phyloP scores from a whole-genome alignment of 345 rosid species.

The Eucalyptus sp. region DNA sequence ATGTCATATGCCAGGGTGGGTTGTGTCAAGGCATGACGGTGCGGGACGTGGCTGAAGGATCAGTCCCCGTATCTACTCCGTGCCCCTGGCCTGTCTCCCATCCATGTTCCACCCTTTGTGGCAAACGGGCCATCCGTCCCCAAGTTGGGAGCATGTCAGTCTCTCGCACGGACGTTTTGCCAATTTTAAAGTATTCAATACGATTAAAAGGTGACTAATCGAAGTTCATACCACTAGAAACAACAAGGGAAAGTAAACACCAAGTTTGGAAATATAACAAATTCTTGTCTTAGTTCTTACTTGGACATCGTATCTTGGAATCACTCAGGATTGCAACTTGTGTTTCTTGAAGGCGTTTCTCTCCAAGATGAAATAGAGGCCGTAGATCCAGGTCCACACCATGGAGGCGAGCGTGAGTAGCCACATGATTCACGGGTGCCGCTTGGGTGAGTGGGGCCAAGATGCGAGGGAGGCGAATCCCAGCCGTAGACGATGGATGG shows the following conservation, averaged over 20 bases:
- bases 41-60: no score
- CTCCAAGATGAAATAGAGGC: constrained; percentile 9
- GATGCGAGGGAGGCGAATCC: constrained; percentile 37
- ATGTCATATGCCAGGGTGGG: no score
- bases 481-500: constrained; percentile 23
- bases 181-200: no score
- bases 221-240: background rate
- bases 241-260: background rate
- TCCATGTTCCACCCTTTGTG: no score
- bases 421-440: constrained; percentile 16
- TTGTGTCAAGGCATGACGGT: no score
- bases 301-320: constrained; percentile 24
- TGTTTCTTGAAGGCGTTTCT: constrained; percentile 14
- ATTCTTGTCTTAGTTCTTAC: background rate
- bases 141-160: no score
- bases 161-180: no score
- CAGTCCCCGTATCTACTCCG: no score
- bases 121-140: no score
- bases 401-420: constrained; percentile 13
- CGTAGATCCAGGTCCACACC: constrained; percentile 4
- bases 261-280: background rate
- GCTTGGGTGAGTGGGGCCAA: constrained; percentile 4
- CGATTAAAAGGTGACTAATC: no score
- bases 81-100: no score
- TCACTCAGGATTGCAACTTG: constrained; percentile 26